phyloP scores from a whole-genome alignment of 768 basidiomycete genomes.

The Trametes cingulata region DNA sequence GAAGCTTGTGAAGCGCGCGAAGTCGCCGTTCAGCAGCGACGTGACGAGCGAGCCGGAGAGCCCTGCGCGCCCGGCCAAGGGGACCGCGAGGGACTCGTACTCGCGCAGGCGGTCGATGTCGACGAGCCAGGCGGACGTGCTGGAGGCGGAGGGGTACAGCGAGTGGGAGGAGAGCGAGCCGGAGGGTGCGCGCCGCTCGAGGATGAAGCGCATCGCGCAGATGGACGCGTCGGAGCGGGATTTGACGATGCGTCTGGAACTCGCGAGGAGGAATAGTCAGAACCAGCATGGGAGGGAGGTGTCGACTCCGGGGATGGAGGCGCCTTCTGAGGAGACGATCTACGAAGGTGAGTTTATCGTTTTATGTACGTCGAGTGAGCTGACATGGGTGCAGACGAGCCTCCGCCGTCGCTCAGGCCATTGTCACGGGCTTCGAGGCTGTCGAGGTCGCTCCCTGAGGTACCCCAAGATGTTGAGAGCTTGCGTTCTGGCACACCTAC shows the following conservation, averaged over 20 bases:
- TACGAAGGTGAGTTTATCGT: slow-evolving; percentile 68
- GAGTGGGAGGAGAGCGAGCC: slow-evolving; percentile 41
- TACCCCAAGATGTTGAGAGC: slow-evolving; percentile 34
- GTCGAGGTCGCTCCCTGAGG: slow-evolving; percentile 33
- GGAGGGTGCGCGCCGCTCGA: neutral
- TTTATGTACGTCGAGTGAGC: slow-evolving; percentile 1
- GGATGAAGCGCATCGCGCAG: neutral
- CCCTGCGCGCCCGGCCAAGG: slow-evolving; percentile 9
- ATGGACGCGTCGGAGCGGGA: slow-evolving; percentile 75
- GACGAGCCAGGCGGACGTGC: neutral
- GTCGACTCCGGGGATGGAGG: slow-evolving; percentile 43
- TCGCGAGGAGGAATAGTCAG: slow-evolving; percentile 83
- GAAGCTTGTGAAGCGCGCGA: slow-evolving; percentile 49
- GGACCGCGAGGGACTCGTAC: slow-evolving; percentile 8
- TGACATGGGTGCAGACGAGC: slow-evolving; percentile 51
- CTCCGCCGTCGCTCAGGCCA: slow-evolving; percentile 54
- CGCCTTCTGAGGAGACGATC: slow-evolving; percentile 63
- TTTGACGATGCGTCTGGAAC: slow-evolving; percentile 71
- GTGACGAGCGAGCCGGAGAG: slow-evolving; percentile 34
- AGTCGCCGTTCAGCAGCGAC: slow-evolving; percentile 41
- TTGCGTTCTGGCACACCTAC: slow-evolving; percentile 50
- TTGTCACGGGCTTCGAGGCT: slow-evolving; percentile 50
- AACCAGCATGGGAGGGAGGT: slow-evolving; percentile 60
- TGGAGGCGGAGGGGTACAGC: slow-evolving; percentile 8
- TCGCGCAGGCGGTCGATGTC: slow-evolving; percentile 30